Evolutionary conservation across 768 basidiomycete species (phyloP).

Genomic region (Lepiota venenata): DNA sequence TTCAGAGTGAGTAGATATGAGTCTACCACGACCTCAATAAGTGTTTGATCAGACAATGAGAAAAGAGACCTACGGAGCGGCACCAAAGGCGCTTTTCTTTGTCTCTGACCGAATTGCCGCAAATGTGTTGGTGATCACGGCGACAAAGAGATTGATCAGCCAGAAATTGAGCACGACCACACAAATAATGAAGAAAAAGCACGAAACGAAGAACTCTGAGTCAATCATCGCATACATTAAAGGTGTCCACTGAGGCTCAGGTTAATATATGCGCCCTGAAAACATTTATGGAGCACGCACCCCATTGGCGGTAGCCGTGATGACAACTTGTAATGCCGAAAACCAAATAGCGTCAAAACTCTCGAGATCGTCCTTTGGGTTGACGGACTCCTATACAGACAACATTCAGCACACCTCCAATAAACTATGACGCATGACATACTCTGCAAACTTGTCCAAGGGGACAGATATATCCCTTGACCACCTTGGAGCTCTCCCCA

Average conservation of each 20-base stretch:
- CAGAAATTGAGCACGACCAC: slow-evolving; percentile 90
- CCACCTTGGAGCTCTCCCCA: slow-evolving; percentile 18
- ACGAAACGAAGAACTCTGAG: slow-evolving; percentile 86
- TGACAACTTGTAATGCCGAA: slow-evolving; percentile 77
- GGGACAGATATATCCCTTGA: slow-evolving; percentile 91
- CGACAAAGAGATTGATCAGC: slow-evolving; percentile 91
- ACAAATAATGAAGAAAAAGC: slow-evolving; percentile 81
- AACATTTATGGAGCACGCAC: slow-evolving; percentile 38
- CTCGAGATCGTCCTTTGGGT: slow-evolving; percentile 62
- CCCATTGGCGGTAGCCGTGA: slow-evolving; percentile 77
- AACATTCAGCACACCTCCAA: background rate
- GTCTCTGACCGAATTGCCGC: slow-evolving; percentile 84
- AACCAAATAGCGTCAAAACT: slow-evolving; percentile 90
- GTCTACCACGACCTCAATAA: slow-evolving; percentile 17
- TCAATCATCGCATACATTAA: slow-evolving; percentile 90
- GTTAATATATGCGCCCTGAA: slow-evolving; percentile 6
- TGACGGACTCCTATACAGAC: slow-evolving; percentile 49
- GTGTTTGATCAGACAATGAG: background rate
- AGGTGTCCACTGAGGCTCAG: slow-evolving; percentile 54
- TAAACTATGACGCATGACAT: slow-evolving; percentile 11
- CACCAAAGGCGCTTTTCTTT: slow-evolving; percentile 89
- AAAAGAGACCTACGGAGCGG: slow-evolving; percentile 52
- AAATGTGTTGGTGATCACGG: slow-evolving; percentile 95
- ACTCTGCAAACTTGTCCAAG: slow-evolving; percentile 82
- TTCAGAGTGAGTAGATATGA: slow-evolving; percentile 35